These are phyloP conservation scores for Setomelanomma holmii DNA, from an alignment of 2,329 filamentous ascomycete species.

Conservation along the genomic window DNA sequence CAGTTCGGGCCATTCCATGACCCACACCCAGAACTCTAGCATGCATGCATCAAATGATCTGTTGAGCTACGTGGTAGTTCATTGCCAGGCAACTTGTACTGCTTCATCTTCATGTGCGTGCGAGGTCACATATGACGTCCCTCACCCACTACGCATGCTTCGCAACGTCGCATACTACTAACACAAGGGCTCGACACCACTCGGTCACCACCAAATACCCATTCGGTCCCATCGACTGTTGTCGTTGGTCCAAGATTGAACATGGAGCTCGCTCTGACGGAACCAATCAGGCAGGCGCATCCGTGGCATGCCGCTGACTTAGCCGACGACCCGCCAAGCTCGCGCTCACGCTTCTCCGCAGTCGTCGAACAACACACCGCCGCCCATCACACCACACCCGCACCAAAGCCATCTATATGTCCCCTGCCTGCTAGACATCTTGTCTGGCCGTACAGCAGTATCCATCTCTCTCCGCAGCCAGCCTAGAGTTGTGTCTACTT, in stretches of 20 bases:
- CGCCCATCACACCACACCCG: slow-evolving; percentile 31
- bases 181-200: slow-evolving; percentile 31
- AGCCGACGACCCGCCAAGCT: slow-evolving; percentile 26
- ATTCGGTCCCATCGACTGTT: slow-evolving; percentile 28
- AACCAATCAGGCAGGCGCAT: slow-evolving; percentile 35
- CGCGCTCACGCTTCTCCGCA: slow-evolving; percentile 31
- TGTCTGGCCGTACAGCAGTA: slow-evolving; percentile 49
- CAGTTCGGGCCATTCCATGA: slow-evolving; percentile 30
- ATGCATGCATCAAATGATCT: slow-evolving; percentile 25
- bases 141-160: slow-evolving; percentile 10
- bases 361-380: slow-evolving; percentile 26
- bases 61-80: slow-evolving; percentile 28
- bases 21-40: slow-evolving; percentile 30
- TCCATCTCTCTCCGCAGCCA: slow-evolving; percentile 50
- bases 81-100: slow-evolving; percentile 29
- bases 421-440: slow-evolving; percentile 47
- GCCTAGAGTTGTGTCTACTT: slow-evolving; percentile 49
- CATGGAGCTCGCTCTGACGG: slow-evolving; percentile 11
- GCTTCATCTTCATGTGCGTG: slow-evolving; percentile 23
- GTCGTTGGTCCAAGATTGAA: slow-evolving; percentile 38
- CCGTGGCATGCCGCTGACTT: slow-evolving; percentile 34
- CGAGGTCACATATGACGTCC: slow-evolving; percentile 18
- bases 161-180: slow-evolving; percentile 20
- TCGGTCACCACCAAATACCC: slow-evolving; percentile 30
- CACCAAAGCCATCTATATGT: slow-evolving; percentile 31